A percentile compares a stretch with the other conserved stretches of the same genome.
phyloP scores from a whole-genome alignment of 1,284 basidiomycete species.

The Apiotrichum porosum region DNA sequence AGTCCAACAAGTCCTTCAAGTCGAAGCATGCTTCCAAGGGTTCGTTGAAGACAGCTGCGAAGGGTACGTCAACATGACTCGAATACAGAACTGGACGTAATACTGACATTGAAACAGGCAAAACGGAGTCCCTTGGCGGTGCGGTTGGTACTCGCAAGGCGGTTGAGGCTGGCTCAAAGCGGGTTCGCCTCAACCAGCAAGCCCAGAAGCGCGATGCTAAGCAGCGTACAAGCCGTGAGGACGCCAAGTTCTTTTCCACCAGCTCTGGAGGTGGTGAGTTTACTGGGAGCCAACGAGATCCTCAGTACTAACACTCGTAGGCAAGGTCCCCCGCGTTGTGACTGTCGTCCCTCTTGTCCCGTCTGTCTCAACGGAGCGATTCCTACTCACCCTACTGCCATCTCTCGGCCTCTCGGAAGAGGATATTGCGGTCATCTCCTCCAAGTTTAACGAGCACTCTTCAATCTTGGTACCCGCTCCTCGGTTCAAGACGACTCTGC shows the following conservation, averaged over 20 bases:
- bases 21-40: slow-evolving; percentile 80
- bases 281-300: not conserved
- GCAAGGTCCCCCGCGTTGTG: slow-evolving; percentile 49
- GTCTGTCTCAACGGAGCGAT: slow-evolving; percentile 58
- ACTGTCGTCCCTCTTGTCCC: slow-evolving; percentile 47
- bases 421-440: slow-evolving; percentile 37
- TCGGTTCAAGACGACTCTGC: slow-evolving; percentile 81
- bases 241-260: slow-evolving; percentile 47
- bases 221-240: slow-evolving; percentile 58
- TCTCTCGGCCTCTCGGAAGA: slow-evolving; percentile 59
- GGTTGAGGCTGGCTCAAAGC: slow-evolving; percentile 33
- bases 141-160: slow-evolving; percentile 23
- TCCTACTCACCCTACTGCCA: slow-evolving; percentile 67
- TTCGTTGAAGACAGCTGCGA: slow-evolving; percentile 70
- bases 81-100: too few species aligned
- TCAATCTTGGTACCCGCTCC: slow-evolving; percentile 70
- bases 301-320: slow-evolving; percentile 13
- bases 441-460: slow-evolving; percentile 42
- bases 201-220: slow-evolving; percentile 56
- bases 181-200: slow-evolving; percentile 39
- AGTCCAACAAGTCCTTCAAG: slow-evolving; percentile 87
- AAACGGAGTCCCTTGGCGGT: slow-evolving; percentile 50
- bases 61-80: slow-evolving; percentile 56
- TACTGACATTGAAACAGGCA: slow-evolving; percentile 55
- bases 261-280: slow-evolving; percentile 44